phyloP scores from a whole-genome alignment of 2,329 filamentous ascomycete genomes.

The Sarocladium brachiariae region DNA sequence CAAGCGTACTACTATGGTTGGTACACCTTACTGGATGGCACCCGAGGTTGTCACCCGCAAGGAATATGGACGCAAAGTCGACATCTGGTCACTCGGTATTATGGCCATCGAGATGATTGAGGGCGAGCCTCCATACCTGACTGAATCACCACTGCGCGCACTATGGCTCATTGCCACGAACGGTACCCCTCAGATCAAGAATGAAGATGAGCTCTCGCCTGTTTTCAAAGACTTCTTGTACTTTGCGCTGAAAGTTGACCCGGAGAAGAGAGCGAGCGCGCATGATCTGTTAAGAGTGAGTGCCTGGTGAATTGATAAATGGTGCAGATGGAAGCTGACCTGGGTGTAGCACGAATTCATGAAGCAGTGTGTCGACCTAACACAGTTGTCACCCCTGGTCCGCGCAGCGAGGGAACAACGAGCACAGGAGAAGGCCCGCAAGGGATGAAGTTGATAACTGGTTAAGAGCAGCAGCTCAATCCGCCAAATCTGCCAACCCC shows the following conservation, averaged over 20 bases:
- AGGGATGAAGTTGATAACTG: no score
- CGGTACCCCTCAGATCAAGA: slow-evolving; percentile 90
- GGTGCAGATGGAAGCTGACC: slow-evolving; percentile 16
- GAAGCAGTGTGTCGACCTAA: slow-evolving; percentile 65
- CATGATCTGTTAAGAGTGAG: slow-evolving; percentile 88
- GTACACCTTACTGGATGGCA: slow-evolving; percentile 99
- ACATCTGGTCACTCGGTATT: slow-evolving; percentile 97
- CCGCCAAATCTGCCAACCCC: no score
- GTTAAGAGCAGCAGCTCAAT: no score
- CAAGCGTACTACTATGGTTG: slow-evolving; percentile 98
- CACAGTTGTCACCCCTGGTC: slow-evolving; percentile 78
- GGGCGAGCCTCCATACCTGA: slow-evolving; percentile 93
- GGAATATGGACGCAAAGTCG: slow-evolving; percentile 96
- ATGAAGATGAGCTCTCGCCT: slow-evolving; percentile 72
- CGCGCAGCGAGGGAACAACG: slow-evolving; percentile 77
- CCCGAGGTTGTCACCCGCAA: slow-evolving; percentile 96
- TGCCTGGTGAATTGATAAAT: slow-evolving; percentile 13
- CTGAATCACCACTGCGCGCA: slow-evolving; percentile 85
- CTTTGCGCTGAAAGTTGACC: slow-evolving; percentile 92
- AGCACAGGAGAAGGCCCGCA: slow-evolving; percentile 69
- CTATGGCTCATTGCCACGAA: slow-evolving; percentile 96
- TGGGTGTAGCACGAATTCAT: slow-evolving; percentile 66
- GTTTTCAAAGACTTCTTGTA: slow-evolving; percentile 88
- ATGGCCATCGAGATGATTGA: slow-evolving; percentile 99
- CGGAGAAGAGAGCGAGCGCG: slow-evolving; percentile 91